Evolutionary conservation across 1,284 basidiomycete species (phyloP).

Genomic region (Takashimella tepidaria): DNA sequence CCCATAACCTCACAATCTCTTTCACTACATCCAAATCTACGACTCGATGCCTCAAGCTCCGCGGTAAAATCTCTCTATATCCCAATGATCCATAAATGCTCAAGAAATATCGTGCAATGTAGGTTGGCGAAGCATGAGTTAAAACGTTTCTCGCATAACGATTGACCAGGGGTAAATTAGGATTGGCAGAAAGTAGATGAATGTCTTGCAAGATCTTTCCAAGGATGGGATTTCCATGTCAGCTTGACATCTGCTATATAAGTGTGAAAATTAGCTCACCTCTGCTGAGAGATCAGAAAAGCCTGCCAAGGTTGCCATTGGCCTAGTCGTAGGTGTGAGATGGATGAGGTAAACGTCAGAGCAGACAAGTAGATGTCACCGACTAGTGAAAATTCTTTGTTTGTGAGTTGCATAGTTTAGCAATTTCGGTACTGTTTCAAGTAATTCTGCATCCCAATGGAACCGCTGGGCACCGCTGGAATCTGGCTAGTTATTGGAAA

Average conservation of each 20-base stretch:
- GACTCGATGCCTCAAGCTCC: slow-evolving; percentile 31
- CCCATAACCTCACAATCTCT: slow-evolving; percentile 34
- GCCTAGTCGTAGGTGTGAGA: no score
- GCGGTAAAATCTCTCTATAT: slow-evolving; percentile 19
- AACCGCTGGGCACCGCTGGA: no score
- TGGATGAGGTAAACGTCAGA: no score
- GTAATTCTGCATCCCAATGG: no score
- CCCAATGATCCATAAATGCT: slow-evolving; percentile 22
- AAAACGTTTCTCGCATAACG: slow-evolving; percentile 55
- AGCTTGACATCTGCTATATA: background rate
- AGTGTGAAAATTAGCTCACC: slow-evolving; percentile 14
- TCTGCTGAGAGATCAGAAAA: slow-evolving; percentile 24
- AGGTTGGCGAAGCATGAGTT: slow-evolving; percentile 31
- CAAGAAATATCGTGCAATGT: slow-evolving; percentile 32
- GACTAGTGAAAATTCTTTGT: no score
- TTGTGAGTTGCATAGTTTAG: no score
- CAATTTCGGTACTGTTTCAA: no score
- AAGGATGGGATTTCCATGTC: slow-evolving; percentile 1
- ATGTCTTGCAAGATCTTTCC: slow-evolving; percentile 74
- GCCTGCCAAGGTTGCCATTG: background rate
- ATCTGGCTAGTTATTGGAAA: no score
- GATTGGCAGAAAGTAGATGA: slow-evolving; percentile 61
- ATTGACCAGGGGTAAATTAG: slow-evolving; percentile 57
- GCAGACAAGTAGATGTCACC: no score
- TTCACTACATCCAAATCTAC: slow-evolving; percentile 26